These are phyloP conservation scores for Carex cristatella DNA, from an alignment of 176 grass and related monocot species.

Conservation along the genomic window DNA sequence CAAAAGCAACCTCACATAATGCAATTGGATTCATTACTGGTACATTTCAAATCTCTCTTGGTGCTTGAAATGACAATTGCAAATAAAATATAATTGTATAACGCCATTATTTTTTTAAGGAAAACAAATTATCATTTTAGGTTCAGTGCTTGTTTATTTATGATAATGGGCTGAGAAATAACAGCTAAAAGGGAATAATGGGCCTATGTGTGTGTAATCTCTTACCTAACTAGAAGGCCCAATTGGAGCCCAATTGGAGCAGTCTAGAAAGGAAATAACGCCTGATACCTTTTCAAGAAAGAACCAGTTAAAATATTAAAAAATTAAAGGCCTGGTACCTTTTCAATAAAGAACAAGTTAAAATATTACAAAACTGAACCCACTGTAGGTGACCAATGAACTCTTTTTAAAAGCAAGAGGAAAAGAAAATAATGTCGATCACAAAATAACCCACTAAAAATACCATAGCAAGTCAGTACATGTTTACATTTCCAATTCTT, in stretches of 20 bases:
- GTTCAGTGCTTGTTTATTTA: neutral
- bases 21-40: neutral
- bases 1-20: neutral
- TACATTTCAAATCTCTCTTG: neutral
- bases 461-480: no score
- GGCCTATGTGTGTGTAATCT: neutral
- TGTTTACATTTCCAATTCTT: no score
- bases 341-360: neutral
- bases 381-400: constrained; percentile 17
- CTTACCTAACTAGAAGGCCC: neutral
- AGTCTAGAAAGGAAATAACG: neutral
- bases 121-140: neutral
- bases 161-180: neutral
- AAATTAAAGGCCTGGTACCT: neutral
- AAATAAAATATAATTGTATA: neutral
- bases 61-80: neutral
- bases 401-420: neutral
- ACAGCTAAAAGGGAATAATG: neutral
- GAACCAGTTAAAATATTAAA: neutral
- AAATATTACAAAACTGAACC: constrained; percentile 5
- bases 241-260: neutral
- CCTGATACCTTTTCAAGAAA: neutral
- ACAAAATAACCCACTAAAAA: no score
- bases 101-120: neutral
- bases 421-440: no score